Evolutionary conservation across 768 basidiomycete genomes (phyloP).

Genomic region (Mycena metata): DNA sequence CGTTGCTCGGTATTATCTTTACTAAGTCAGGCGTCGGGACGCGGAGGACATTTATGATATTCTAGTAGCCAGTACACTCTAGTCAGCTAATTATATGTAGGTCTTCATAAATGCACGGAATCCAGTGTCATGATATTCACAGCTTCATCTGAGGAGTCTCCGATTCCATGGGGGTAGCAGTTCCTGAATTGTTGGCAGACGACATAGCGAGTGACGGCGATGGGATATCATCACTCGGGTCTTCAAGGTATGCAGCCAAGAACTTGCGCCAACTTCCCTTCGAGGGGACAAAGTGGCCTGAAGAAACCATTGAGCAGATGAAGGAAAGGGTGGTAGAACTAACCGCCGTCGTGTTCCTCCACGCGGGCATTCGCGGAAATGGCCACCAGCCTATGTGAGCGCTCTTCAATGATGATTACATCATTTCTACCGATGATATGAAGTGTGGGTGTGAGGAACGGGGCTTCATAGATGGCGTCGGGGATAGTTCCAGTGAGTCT

Average conservation of each 20-base stretch:
- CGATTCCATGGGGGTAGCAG: conserved; percentile 55
- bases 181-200: conserved; percentile 59
- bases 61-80: no score
- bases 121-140: background rate
- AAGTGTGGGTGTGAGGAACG: conserved; percentile 78
- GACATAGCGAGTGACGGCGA: conserved; percentile 53
- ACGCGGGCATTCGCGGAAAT: conserved; percentile 71
- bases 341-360: conserved; percentile 86
- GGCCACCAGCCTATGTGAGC: conserved; percentile 69
- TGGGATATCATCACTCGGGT: conserved; percentile 62
- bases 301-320: conserved; percentile 2
- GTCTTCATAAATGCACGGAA: no score
- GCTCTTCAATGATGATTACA: conserved; percentile 78
- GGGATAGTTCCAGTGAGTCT: conserved; percentile 63
- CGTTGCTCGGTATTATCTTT: background rate
- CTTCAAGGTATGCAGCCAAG: conserved; percentile 72
- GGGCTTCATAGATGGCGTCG: conserved; percentile 61
- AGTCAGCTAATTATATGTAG: no score
- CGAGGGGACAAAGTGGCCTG: conserved; percentile 89
- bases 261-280: conserved; percentile 84
- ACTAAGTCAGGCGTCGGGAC: background rate
- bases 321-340: conserved; percentile 38
- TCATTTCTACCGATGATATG: conserved; percentile 86
- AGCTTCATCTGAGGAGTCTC: conserved; percentile 26
- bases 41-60: no score